Evolutionary conservation across 352 stramenopile species (phyloP).

Genomic region (Phytopythium litorale): DNA sequence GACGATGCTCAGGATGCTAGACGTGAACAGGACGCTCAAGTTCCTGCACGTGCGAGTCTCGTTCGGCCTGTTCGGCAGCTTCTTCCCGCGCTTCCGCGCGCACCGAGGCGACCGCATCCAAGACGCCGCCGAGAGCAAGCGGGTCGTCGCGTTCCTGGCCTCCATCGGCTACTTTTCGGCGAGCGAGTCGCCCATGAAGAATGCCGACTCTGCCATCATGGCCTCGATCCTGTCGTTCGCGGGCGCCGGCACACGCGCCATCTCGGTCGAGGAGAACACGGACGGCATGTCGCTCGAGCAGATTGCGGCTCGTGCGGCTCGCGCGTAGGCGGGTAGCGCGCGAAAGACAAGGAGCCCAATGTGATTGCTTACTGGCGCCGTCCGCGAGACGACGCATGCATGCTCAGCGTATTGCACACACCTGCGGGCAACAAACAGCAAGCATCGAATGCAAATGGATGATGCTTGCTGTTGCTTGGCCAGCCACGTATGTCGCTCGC

Average conservation of each 20-base stretch:
- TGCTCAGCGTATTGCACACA: too few species aligned
- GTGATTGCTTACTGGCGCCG: neutral
- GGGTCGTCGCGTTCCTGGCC: constrained; percentile 16
- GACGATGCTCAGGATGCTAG: constrained; percentile 10
- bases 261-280: constrained; percentile 23
- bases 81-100: constrained; percentile 14
- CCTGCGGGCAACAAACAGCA: neutral
- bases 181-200: constrained; percentile 8
- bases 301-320: constrained; percentile 6
- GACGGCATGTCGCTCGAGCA: constrained; percentile 18
- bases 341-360: neutral
- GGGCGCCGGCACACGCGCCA: constrained; percentile 10
- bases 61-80: constrained; percentile 21
- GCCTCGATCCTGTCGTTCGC: constrained; percentile 16
- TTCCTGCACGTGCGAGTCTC: constrained; percentile 17
- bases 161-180: constrained; percentile 3
- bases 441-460: neutral
- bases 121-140: constrained; percentile 9
- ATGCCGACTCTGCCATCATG: constrained; percentile 13
- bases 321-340: neutral
- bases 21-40: constrained; percentile 15
- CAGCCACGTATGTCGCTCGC: neutral
- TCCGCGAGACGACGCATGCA: neutral
- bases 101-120: constrained; percentile 15
- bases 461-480: neutral